Base-by-base conservation (phyloP, 2,329 filamentous ascomycete species). In the Diaporthe sp. region DNA sequence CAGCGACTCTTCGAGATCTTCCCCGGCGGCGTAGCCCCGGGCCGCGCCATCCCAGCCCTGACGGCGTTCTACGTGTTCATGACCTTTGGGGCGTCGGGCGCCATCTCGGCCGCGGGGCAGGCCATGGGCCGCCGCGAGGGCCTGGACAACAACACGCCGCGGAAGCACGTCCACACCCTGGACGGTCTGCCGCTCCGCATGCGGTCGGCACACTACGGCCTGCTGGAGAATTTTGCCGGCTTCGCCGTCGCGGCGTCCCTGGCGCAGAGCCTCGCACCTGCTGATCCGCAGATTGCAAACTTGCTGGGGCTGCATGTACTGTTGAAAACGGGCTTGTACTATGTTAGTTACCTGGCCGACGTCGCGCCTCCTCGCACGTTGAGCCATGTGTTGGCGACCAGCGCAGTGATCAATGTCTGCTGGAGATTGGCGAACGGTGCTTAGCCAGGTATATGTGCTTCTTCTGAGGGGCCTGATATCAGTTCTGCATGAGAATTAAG, bases 1-100 rank as follows among this genome's bases (percentile, higher is more conserved):
- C n/a, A 72, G 68, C 22, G 67, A 28, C 15, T 49, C 34, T 58
- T 72, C n/a, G 31, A 72, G 12, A 8, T 67, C 57, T 37, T 75
- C 39, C 73, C 73, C 12, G 73, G 73, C 68, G 57, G 62, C 34
- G 57, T 57, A 28, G 68, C 68, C 46, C 49, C 34, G 13, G 51
- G 67, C 57, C 67, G 73, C 34, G 72, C 70, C 68, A 75, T 75
- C 37, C 73, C 73, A 5, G 73, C 73, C 46, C 68, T 75, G n/a
- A 65, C 62, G 28, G 73, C 73, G 12, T 22, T 75, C 10, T 75
- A 75, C 57, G 44, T 72, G 19, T 72, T 75, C 68, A 31, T 44
- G 44, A 75, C 73, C 8, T 75, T 72, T 37, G 71, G 71, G 7
- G 71, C 71, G 4, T 37, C 71, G 15, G 71, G 71, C 44, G 71